A percentile compares a stretch with the other conserved stretches of the same genome.
Conservation (phyloP, 1,284 basidiomycete genomes). For the Trichosporon asahii region DNA sequence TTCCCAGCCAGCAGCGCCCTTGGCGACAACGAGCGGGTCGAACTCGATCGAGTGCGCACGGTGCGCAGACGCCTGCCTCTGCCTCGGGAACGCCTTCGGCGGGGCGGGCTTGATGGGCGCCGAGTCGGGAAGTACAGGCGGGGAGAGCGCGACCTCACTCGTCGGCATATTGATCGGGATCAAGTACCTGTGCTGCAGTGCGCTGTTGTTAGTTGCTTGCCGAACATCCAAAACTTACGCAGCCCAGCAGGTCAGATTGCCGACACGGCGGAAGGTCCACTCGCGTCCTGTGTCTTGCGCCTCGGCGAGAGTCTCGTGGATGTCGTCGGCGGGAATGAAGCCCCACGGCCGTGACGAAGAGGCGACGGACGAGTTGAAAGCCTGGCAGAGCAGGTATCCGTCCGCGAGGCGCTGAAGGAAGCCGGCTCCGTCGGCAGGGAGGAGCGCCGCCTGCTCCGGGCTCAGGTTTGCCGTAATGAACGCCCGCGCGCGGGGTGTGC, state of each 20-base stretch:
- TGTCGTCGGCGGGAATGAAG: slow-evolving; percentile 45
- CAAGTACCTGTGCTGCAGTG: slow-evolving; percentile 44
- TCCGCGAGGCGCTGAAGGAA: slow-evolving; percentile 34
- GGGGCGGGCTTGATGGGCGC: slow-evolving; percentile 18
- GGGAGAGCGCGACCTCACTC: neutral
- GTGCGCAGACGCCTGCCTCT: neutral
- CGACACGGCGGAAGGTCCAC: slow-evolving; percentile 49
- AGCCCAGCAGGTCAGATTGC: slow-evolving; percentile 48
- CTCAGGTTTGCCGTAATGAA: slow-evolving; percentile 43
- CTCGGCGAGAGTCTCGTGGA: slow-evolving; percentile 42
- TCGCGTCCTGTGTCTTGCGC: slow-evolving; percentile 28
- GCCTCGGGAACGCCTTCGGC: slow-evolving; percentile 6
- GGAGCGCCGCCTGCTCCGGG: slow-evolving; percentile 24
- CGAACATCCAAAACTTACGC: slow-evolving; percentile 39
- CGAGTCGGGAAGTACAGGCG: slow-evolving; percentile 13
- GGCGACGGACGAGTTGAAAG: slow-evolving; percentile 40
- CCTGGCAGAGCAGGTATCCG: slow-evolving; percentile 45
- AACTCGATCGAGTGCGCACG: slow-evolving; percentile 31
- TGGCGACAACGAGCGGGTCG: slow-evolving; percentile 46
- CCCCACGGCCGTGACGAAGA: slow-evolving; percentile 46
- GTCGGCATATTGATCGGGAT: slow-evolving; percentile 39
- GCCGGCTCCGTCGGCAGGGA: slow-evolving; percentile 25
- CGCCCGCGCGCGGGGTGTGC: slow-evolving; percentile 36
- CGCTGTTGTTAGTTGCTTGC: slow-evolving; percentile 27
- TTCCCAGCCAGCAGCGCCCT: slow-evolving; percentile 40